Evolutionary conservation across 1,284 basidiomycete genomes (phyloP), one percentile per base, ranked within the genome.

Genomic region (Agroathelia rolfsii): DNA sequence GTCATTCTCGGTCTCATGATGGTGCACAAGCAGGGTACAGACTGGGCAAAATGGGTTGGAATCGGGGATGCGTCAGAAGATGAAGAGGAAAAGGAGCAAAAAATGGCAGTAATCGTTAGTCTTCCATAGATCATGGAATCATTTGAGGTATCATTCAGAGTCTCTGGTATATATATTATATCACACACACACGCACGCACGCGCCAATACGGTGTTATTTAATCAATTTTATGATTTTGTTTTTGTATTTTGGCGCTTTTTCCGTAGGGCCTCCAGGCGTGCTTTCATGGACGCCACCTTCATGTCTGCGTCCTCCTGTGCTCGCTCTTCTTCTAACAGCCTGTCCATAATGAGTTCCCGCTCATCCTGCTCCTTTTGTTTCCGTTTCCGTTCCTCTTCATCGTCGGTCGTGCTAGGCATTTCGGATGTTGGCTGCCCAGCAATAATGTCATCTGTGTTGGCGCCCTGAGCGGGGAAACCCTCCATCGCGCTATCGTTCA

Each of bases 1-100:
- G 83, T 83, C 6, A 67, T 97, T 8, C 66, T 98, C 43, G 86
- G 81, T 0, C 62, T 98, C 39, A 93, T 94, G 77, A 93, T 99
- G 87, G 66, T 83, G 38, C 88, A 92, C 56, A 94, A 94, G 61
- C 77, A 81, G 47, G 79, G 83, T 1, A 65, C 78, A 43, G 73
- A 78, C 39, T 92, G 84, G 86, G 46, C 61, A 11, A 58, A 66
- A 24, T 80, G 73, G 72, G 34, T 69, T 22, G 60, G 59, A 23
- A 34, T 62, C 16, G 39, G 42, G 14, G 45, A 27, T 11, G 16
- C 48, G 24, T 14, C 16, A 6, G 26, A 34, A 17, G 31, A 36
- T 34, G 37, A 16, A 14, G 35, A 30, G 29, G 15, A 14, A 16
- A 31, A n/a, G n/a, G n/a, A n/a, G n/a, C n/a, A n/a, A n/a, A n/a